phyloP scores from a whole-genome alignment of 129 eudicot species.

The Pulicaria dysenterica region DNA sequence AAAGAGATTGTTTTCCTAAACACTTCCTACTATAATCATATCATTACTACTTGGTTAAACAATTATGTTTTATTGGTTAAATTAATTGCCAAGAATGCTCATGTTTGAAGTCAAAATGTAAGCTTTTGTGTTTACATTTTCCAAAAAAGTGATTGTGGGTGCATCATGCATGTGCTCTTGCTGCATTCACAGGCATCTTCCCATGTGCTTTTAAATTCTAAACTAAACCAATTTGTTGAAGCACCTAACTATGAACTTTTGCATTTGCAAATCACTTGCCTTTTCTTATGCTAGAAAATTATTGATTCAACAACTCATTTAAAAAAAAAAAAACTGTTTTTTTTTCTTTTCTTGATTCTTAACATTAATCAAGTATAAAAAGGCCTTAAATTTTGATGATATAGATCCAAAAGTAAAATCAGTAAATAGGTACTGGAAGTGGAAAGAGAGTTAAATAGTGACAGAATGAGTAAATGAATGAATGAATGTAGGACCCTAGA shows the following conservation, averaged over 20 bases:
- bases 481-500: constrained; percentile 24
- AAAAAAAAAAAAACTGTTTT: not conserved
- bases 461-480: not conserved
- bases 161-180: constrained; percentile 37
- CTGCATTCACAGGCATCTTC: constrained; percentile 36
- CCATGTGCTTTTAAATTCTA: constrained; percentile 36
- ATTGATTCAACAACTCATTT: constrained; percentile 13
- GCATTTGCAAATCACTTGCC: not conserved
- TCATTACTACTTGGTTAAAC: not conserved
- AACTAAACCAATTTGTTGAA: constrained; percentile 24
- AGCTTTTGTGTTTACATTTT: constrained; percentile 27
- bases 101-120: constrained; percentile 24
- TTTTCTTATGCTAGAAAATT: not conserved
- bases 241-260: constrained; percentile 8
- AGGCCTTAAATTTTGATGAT: not conserved
- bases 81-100: not conserved
- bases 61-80: not conserved
- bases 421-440: constrained; percentile 11
- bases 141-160: constrained; percentile 20
- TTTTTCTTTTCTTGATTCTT: constrained; percentile 8
- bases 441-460: not conserved
- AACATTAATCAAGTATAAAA: not conserved
- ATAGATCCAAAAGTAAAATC: not conserved
- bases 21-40: no score
- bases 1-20: no score